Conservation (phyloP, 2,329 filamentous ascomycete genomes). For the Fusarium neocosmosporiellum region DNA sequence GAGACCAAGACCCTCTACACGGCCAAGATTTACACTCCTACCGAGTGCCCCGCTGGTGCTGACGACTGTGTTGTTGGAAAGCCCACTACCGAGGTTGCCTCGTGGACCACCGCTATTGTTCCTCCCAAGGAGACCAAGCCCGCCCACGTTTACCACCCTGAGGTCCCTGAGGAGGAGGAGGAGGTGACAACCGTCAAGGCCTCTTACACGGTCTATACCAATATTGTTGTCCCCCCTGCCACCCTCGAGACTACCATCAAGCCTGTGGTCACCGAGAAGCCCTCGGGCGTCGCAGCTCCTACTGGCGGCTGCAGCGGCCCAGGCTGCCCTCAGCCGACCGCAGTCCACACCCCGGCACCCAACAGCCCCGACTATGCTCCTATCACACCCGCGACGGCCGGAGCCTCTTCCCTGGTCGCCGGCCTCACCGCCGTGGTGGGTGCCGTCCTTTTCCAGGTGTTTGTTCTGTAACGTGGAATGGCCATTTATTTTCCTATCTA, state of each 20-base stretch:
- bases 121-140: constrained; percentile 32
- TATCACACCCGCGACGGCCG: constrained; percentile 57
- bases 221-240: constrained; percentile 19
- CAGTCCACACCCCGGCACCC: constrained; percentile 16
- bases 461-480: constrained; percentile 41
- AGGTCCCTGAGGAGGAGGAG: constrained; percentile 21
- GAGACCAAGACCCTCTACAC: constrained; percentile 59
- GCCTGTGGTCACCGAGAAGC: constrained; percentile 31
- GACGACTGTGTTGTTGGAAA: constrained; percentile 59
- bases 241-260: constrained; percentile 33
- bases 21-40: constrained; percentile 65
- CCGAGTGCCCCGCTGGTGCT: constrained; percentile 62
- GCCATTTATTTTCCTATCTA: neutral
- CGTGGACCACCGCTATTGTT: constrained; percentile 33
- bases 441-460: constrained; percentile 42
- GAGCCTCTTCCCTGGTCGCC: constrained; percentile 51
- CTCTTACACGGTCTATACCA: constrained; percentile 27
- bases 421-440: constrained; percentile 43
- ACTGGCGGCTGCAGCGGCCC: constrained; percentile 43
- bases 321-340: constrained; percentile 28
- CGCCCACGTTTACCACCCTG: constrained; percentile 23
- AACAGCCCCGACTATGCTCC: constrained; percentile 19
- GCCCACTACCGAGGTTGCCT: constrained; percentile 47
- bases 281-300: constrained; percentile 34
- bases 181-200: constrained; percentile 10